Evolutionary conservation across 352 stramenopile genomes (phyloP).

Genomic region (Elongisporangium prolatum): DNA sequence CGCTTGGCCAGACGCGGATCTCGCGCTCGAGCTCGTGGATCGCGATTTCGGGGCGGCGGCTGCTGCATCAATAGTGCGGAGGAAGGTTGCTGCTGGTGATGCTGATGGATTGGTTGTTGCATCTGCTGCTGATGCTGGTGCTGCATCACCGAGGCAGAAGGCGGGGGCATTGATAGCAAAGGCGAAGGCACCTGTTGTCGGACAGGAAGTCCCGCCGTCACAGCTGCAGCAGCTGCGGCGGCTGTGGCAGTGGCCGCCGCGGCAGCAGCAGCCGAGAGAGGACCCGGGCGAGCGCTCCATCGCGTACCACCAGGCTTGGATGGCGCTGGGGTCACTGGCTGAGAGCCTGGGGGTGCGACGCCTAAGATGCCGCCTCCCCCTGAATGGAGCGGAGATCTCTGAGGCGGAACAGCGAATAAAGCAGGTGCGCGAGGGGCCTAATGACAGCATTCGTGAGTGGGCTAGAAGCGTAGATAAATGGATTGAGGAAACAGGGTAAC

Average conservation of each 20-base stretch:
- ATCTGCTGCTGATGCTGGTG: slow-evolving; percentile 9
- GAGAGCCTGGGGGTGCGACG: slow-evolving; percentile 11
- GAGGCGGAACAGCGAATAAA: not conserved
- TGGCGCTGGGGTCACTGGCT: slow-evolving; percentile 15
- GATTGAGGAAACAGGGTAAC: slow-evolving; percentile 18
- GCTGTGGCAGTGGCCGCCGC: not conserved
- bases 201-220: slow-evolving; percentile 6
- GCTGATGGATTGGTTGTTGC: slow-evolving; percentile 15
- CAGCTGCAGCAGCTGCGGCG: slow-evolving; percentile 1
- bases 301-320: slow-evolving; percentile 48
- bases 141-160: slow-evolving; percentile 2
- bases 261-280: slow-evolving; percentile 11
- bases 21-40: slow-evolving; percentile 44
- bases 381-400: slow-evolving; percentile 15
- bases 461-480: slow-evolving; percentile 20
- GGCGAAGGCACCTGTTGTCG: slow-evolving; percentile 22
- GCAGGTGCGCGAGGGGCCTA: not conserved
- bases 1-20: slow-evolving; percentile 57
- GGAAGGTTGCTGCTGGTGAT: slow-evolving; percentile 4
- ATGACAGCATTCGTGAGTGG: not conserved
- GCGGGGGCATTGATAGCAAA: slow-evolving; percentile 17
- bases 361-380: slow-evolving; percentile 14
- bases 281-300: slow-evolving; percentile 65
- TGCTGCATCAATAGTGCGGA: too few relatives aligned
- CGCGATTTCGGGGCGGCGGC: slow-evolving; percentile 21